phyloP scores from a whole-genome alignment of 208 protist species.

The Balamuthia mandrillaris region DNA sequence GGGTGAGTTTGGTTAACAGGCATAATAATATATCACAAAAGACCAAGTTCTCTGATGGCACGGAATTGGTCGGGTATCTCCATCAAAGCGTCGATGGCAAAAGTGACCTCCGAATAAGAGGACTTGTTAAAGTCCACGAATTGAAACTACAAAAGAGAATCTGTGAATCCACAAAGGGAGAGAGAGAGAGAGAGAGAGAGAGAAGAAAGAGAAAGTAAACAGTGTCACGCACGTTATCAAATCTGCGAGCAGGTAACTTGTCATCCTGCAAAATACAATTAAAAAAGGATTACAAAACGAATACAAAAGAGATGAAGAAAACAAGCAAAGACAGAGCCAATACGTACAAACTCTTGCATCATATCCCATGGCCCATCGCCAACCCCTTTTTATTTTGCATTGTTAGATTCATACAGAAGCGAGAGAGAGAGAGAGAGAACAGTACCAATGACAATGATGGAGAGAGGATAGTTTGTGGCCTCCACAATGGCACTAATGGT shows the following conservation, averaged over 20 bases:
- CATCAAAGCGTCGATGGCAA: not conserved
- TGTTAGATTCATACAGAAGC: too few relatives aligned
- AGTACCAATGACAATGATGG: conserved; percentile 85
- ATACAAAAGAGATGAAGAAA: too few relatives aligned
- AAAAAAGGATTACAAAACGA: too few relatives aligned
- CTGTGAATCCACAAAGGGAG: not conserved
- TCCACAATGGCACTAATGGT: conserved; percentile 77
- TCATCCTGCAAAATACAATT: not conserved
- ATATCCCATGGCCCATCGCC: conserved; percentile 53
- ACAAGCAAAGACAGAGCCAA: not conserved
- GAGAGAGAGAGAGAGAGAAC: too few relatives aligned
- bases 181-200: not conserved
- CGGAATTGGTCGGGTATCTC: conserved; percentile 29
- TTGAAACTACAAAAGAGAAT: conserved; percentile 62
- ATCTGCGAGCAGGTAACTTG: not conserved
- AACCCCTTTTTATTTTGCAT: too few relatives aligned
- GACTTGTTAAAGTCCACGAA: conserved; percentile 45
- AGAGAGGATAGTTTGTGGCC: conserved; percentile 76
- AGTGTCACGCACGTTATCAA: not conserved
- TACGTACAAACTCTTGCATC: conserved; percentile 17
- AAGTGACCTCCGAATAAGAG: not conserved
- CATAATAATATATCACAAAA: too few relatives aligned
- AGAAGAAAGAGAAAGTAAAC: not conserved
- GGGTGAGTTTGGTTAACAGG: too few relatives aligned
- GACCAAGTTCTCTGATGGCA: not conserved